Conservation (phyloP, 2,329 filamentous ascomycete genomes). For the Neospermospora avenae region DNA sequence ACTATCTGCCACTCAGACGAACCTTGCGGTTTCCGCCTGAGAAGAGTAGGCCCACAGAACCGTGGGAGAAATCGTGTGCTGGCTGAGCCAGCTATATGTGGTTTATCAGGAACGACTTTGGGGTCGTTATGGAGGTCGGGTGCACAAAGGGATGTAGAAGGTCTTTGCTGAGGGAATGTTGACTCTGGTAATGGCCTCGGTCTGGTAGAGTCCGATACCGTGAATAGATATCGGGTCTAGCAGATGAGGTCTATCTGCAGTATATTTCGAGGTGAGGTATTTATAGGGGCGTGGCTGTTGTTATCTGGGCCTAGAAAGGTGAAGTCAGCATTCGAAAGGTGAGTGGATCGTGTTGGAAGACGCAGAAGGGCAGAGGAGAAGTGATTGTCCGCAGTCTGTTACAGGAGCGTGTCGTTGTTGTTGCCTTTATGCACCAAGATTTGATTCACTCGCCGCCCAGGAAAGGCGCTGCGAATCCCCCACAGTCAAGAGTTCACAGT, state of each 20-base stretch:
- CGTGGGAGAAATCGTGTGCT: slow-evolving; percentile 63
- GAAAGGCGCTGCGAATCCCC: not conserved
- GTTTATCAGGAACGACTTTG: slow-evolving; percentile 54
- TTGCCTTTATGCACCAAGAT: not conserved
- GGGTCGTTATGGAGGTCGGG: slow-evolving; percentile 89
- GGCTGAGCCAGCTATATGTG: slow-evolving; percentile 81
- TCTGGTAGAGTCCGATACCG: slow-evolving; percentile 80
- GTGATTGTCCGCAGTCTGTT: not conserved
- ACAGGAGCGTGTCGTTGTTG: not conserved
- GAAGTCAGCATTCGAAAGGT: slow-evolving; percentile 9
- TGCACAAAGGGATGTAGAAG: slow-evolving; percentile 77
- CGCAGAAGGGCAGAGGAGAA: not conserved
- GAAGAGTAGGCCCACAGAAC: slow-evolving; percentile 94
- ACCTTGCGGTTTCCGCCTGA: slow-evolving; percentile 90
- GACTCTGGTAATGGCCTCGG: slow-evolving; percentile 61
- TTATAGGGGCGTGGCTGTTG: slow-evolving; percentile 47
- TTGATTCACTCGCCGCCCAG: not conserved
- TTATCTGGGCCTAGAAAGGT: slow-evolving; percentile 53
- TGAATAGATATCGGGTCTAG: slow-evolving; percentile 78
- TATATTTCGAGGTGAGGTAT: slow-evolving; percentile 29
- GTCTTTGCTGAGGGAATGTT: slow-evolving; percentile 85
- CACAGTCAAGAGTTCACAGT: not conserved
- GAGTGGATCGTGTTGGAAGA: slow-evolving; percentile 3
- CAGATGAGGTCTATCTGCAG: slow-evolving; percentile 69
- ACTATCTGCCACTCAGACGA: slow-evolving; percentile 98